phyloP scores from a whole-genome alignment of 2,329 filamentous ascomycete genomes.

The Fusarium austroafricanum region DNA sequence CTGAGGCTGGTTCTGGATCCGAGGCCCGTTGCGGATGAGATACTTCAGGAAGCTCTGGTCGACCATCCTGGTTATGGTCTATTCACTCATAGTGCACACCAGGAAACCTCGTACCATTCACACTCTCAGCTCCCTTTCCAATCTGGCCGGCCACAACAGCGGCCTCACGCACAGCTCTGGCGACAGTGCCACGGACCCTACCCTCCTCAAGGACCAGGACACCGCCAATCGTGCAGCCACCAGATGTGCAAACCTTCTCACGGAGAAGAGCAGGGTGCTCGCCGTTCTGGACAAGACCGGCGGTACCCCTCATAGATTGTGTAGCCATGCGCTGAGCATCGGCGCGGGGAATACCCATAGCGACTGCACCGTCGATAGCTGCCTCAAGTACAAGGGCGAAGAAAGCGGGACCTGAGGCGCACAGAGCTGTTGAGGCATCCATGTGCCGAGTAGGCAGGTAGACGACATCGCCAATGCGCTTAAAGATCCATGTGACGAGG shows the following conservation, averaged over 20 bases:
- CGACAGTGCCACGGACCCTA: conserved; percentile 72
- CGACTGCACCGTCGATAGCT: conserved; percentile 80
- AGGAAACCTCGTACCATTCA: conserved; percentile 51
- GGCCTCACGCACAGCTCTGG: conserved; percentile 76
- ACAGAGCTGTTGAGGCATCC: conserved; percentile 80
- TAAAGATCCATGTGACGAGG: conserved; percentile 82
- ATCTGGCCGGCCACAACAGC: conserved; percentile 76
- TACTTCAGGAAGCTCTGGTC: background rate
- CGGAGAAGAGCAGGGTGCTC: conserved; percentile 80
- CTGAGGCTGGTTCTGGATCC: background rate
- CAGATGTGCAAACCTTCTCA: conserved; percentile 82
- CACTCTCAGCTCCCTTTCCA: conserved; percentile 53
- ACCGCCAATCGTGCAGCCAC: conserved; percentile 82
- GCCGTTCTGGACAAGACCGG: conserved; percentile 74
- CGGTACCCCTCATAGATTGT: conserved; percentile 81
- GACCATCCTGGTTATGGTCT: conserved; percentile 1
- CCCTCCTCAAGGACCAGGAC: conserved; percentile 80
- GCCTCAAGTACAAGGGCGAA: conserved; percentile 81
- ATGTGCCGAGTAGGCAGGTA: conserved; percentile 74
- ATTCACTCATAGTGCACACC: conserved; percentile 32
- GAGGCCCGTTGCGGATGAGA: background rate
- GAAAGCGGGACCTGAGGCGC: conserved; percentile 80
- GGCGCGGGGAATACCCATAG: conserved; percentile 78
- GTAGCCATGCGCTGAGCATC: conserved; percentile 83
- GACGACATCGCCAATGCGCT: conserved; percentile 76